These are phyloP conservation scores for Candida xyloterini DNA, from an alignment of 805 yeast genomes.

Conservation along the genomic window DNA sequence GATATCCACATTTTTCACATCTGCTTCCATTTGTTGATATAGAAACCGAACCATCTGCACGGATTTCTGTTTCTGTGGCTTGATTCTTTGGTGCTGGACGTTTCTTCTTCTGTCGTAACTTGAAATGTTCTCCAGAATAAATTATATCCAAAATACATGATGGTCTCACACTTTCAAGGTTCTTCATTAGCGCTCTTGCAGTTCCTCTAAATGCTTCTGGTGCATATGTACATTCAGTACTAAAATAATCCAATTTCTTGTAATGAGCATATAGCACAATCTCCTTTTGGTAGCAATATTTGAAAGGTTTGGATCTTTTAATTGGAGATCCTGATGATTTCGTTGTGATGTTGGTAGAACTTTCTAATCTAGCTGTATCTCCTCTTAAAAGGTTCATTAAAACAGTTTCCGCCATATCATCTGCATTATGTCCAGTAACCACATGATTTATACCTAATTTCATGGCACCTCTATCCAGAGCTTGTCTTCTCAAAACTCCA, in stretches of 20 bases:
- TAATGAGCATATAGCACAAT: constrained; percentile 96
- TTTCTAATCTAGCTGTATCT: constrained; percentile 89
- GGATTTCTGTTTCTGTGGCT: constrained; percentile 48
- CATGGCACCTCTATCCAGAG: constrained; percentile 92
- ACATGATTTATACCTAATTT: constrained; percentile 83
- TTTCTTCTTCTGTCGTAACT: constrained; percentile 55
- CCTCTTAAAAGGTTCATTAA: constrained; percentile 93
- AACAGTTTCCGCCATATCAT: constrained; percentile 98
- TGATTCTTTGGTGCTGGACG: constrained; percentile 36
- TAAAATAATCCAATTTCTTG: constrained; percentile 89
- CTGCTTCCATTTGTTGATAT: constrained; percentile 57
- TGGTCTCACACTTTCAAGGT: constrained; percentile 85
- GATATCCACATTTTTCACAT: constrained; percentile 88
- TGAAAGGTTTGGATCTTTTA: constrained; percentile 92
- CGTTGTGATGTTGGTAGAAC: constrained; percentile 83
- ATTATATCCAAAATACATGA: constrained; percentile 92
- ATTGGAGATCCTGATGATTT: constrained; percentile 82
- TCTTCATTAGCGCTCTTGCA: constrained; percentile 87
- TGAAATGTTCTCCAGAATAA: constrained; percentile 86
- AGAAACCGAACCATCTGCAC: constrained; percentile 61
- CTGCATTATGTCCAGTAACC: constrained; percentile 98
- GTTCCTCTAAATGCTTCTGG: constrained; percentile 99
- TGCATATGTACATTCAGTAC: constrained; percentile 96
- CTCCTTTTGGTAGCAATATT: constrained; percentile 94
- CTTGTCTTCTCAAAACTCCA: constrained; percentile 96